A percentile compares a stretch with the other conserved stretches of the same genome.
Evolutionary conservation across 2,329 filamentous ascomycete species (phyloP).

Genomic region (Samsoniella hepiali): DNA sequence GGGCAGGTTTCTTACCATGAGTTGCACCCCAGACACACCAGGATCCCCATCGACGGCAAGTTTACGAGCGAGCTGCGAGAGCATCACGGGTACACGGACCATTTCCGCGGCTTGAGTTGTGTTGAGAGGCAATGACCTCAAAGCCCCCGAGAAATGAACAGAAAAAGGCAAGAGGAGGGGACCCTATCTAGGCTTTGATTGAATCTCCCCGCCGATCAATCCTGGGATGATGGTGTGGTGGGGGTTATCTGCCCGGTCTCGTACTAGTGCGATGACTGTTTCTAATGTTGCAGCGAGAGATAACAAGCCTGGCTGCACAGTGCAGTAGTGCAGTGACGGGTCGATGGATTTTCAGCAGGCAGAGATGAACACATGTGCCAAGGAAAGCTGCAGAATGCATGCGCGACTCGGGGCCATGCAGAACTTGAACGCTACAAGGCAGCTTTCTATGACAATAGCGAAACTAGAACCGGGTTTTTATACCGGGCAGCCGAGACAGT

Average conservation of each 20-base stretch:
- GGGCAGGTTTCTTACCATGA: constrained; percentile 3
- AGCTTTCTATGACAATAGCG: no score
- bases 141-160: not conserved
- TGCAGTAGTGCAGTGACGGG: not conserved
- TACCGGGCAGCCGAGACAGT: not conserved
- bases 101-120: not conserved
- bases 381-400: not conserved
- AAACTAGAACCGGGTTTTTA: not conserved
- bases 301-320: not conserved
- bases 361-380: not conserved
- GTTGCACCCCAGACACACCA: constrained; percentile 14
- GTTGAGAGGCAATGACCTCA: not conserved
- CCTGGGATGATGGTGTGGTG: not conserved
- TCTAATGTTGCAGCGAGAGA: not conserved
- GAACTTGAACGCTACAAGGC: not conserved
- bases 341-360: not conserved
- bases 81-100: constrained; percentile 1
- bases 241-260: constrained; percentile 5
- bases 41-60: constrained; percentile 9
- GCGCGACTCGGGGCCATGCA: not conserved
- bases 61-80: constrained; percentile 12
- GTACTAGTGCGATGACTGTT: not conserved
- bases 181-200: not conserved
- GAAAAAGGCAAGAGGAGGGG: not conserved
- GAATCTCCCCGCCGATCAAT: not conserved